These are phyloP conservation scores for Amborella trichopoda DNA, from an alignment of 164 flowering plant species.

Conservation along the genomic window DNA sequence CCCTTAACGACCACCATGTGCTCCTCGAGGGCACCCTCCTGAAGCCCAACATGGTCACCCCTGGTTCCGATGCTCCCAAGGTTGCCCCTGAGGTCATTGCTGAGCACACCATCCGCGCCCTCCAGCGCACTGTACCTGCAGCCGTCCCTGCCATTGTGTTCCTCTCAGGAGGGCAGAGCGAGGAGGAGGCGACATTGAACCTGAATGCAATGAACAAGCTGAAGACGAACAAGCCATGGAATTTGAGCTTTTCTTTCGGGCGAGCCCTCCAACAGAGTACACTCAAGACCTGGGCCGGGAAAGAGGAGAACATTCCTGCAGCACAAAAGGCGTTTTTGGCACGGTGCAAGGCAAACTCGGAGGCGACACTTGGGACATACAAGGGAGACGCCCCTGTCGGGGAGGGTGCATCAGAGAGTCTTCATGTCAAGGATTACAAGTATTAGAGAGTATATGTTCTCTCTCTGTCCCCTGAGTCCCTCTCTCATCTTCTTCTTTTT, in stretches of 20 bases:
- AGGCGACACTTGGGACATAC: constrained; percentile 42
- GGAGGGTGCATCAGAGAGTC: constrained; percentile 39
- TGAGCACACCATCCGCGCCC: constrained; percentile 33
- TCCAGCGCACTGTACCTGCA: constrained; percentile 31
- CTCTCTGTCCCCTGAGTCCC: too few relatives aligned
- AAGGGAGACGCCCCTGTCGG: constrained; percentile 24
- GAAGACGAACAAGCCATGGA: constrained; percentile 39
- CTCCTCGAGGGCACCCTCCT: constrained; percentile 36
- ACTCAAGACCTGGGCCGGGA: constrained; percentile 41
- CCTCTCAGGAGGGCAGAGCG: constrained; percentile 42
- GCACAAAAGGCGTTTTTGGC: constrained; percentile 31
- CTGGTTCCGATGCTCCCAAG: constrained; percentile 35
- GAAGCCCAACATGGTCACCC: constrained; percentile 51
- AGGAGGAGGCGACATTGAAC: constrained; percentile 39
- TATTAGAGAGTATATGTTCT: too few relatives aligned
- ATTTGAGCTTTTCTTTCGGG: constrained; percentile 34
- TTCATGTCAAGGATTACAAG: constrained; percentile 46
- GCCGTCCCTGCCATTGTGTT: constrained; percentile 43
- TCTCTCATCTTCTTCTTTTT: too few relatives aligned
- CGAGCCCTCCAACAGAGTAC: constrained; percentile 43
- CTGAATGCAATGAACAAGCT: constrained; percentile 45
- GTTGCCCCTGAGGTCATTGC: constrained; percentile 34
- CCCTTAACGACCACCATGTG: constrained; percentile 38
- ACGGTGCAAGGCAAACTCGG: constrained; percentile 41
- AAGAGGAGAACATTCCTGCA: constrained; percentile 29